Conservation (phyloP, 176 grass and related monocot genomes). For the Eremochloa ophiuroides region DNA sequence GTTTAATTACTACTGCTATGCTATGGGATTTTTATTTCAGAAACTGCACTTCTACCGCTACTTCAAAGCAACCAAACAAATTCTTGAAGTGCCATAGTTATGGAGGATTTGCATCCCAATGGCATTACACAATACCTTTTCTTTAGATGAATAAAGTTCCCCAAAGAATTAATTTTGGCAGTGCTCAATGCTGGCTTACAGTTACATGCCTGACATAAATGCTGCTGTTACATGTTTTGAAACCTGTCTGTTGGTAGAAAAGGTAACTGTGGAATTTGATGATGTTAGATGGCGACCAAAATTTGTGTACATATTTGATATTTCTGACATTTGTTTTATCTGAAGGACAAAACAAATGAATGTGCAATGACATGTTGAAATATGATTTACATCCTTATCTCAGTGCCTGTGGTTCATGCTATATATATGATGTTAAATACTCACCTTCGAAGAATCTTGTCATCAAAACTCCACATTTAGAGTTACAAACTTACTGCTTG, state of each 20-base stretch:
- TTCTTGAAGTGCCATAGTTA: background rate
- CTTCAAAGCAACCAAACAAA: constrained; percentile 3
- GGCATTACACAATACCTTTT: background rate
- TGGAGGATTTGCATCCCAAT: background rate
- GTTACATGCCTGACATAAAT: background rate
- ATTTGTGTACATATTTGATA: background rate
- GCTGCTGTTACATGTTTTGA: background rate
- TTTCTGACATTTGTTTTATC: constrained; percentile 6
- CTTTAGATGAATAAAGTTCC: background rate
- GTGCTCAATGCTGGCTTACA: background rate
- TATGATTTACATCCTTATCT: background rate
- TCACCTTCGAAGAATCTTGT: background rate
- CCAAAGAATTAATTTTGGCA: background rate
- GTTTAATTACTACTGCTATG: background rate
- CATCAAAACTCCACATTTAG: background rate
- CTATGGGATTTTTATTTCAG: background rate
- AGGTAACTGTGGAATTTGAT: background rate
- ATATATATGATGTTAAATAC: background rate
- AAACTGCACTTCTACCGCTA: background rate
- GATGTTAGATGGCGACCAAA: background rate
- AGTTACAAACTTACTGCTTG: background rate
- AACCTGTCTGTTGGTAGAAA: background rate
- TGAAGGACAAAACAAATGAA: background rate
- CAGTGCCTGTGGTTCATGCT: background rate
- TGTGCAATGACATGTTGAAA: background rate